A percentile compares a stretch with the other conserved stretches of the same genome.
These are phyloP conservation scores for Myxozyma nipponensis DNA, from an alignment of 805 yeast genomes.

Conservation along the genomic window DNA sequence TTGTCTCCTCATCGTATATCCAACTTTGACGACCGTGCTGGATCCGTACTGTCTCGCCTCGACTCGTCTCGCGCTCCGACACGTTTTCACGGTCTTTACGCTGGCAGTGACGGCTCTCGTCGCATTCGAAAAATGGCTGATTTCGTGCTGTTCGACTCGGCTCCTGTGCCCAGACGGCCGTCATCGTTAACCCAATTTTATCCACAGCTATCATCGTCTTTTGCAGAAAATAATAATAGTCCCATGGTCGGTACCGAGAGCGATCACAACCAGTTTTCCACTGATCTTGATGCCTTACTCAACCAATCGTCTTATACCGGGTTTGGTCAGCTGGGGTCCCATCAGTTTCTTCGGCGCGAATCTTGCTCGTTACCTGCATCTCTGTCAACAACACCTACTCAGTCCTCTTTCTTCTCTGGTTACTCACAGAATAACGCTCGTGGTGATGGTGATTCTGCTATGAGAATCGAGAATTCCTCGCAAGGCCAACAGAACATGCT, in stretches of 20 bases:
- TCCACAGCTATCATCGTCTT: background rate
- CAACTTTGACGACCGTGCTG: too few species aligned
- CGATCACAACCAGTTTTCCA: background rate
- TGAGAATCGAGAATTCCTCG: background rate
- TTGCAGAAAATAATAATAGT: background rate
- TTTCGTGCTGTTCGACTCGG: conserved; percentile 24
- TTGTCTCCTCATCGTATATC: too few species aligned
- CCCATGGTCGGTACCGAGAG: background rate
- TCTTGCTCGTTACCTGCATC: conserved; percentile 26
- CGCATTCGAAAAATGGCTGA: conserved; percentile 26
- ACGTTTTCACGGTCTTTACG: too few species aligned
- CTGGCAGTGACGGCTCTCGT: too few species aligned
- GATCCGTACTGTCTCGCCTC: too few species aligned
- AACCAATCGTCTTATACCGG: background rate
- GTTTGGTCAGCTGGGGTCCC: background rate
- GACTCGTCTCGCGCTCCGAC: too few species aligned
- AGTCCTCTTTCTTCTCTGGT: conserved; percentile 18
- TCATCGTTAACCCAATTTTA: conserved; percentile 16
- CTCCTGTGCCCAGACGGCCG: conserved; percentile 15
- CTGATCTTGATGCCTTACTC: background rate
- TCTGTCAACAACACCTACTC: conserved; percentile 24
- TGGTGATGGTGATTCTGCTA: background rate
- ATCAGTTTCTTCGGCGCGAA: conserved; percentile 17
- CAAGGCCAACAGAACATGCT: too few species aligned
- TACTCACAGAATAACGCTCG: background rate